Conservation (phyloP, 78 protist species). For the Dictyostelium intermedium region DNA sequence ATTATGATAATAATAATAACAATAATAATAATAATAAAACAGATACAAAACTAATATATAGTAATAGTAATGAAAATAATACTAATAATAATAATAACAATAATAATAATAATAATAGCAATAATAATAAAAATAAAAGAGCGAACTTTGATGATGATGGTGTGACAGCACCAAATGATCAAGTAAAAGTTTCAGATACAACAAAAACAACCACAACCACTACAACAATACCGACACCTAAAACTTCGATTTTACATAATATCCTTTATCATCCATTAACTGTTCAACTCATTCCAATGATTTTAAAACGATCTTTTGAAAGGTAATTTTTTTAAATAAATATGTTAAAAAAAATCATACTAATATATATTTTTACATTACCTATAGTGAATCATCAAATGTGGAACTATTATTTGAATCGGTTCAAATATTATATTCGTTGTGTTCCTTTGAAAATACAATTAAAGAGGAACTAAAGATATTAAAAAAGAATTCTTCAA, state of each 20-base stretch:
- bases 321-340: slow-evolving; percentile 9
- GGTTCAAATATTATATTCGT: not conserved
- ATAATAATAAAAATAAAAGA: not conserved
- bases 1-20: no score
- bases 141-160: not conserved
- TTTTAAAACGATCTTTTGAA: not conserved
- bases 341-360: no score
- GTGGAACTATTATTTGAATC: not conserved
- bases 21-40: not conserved
- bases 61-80: not conserved
- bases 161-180: not conserved
- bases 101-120: not conserved
- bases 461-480: slow-evolving; percentile 18
- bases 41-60: not conserved
- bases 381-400: slow-evolving; percentile 1
- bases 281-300: not conserved
- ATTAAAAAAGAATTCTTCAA: not conserved
- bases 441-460: slow-evolving; percentile 13
- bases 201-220: not conserved
- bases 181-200: not conserved
- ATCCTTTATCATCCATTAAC: not conserved
- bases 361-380: not conserved
- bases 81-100: no score
- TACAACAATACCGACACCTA: not conserved
- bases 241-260: not conserved